phyloP scores from a whole-genome alignment of 768 basidiomycete species.

The Hypholoma fasciculare region DNA sequence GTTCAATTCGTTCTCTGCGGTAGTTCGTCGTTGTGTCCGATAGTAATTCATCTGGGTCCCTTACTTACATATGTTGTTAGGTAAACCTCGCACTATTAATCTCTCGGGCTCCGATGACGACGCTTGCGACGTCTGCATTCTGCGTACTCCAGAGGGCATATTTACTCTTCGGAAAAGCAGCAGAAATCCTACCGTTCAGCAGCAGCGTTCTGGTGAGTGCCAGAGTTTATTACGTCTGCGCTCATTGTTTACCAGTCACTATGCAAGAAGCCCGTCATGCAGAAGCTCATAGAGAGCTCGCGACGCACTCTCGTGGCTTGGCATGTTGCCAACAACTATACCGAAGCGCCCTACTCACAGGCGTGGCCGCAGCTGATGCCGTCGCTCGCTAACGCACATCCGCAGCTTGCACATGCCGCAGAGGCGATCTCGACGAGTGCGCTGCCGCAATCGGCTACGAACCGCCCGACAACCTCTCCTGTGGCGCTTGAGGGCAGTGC shows the following conservation, averaged over 20 bases:
- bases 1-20: slow-evolving; percentile 74
- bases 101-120: slow-evolving; percentile 58
- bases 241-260: not conserved
- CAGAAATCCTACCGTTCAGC: slow-evolving; percentile 58
- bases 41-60: not conserved
- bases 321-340: slow-evolving; percentile 15
- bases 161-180: slow-evolving; percentile 56
- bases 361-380: not conserved
- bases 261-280: slow-evolving; percentile 46
- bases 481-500: not conserved
- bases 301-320: slow-evolving; percentile 42
- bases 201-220: slow-evolving; percentile 55
- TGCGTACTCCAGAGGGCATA: slow-evolving; percentile 60
- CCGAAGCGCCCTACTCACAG: slow-evolving; percentile 5
- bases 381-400: not conserved
- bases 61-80: slow-evolving; percentile 24
- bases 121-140: slow-evolving; percentile 58
- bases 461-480: not conserved
- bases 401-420: not conserved
- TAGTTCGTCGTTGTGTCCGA: slow-evolving; percentile 41
- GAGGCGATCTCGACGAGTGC: not conserved
- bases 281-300: slow-evolving; percentile 54
- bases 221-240: not conserved
- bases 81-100: slow-evolving; percentile 67
- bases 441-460: not conserved